These are phyloP conservation scores for Boletus sp. DNA, from an alignment of 1,284 basidiomycete genomes.

Conservation along the genomic window DNA sequence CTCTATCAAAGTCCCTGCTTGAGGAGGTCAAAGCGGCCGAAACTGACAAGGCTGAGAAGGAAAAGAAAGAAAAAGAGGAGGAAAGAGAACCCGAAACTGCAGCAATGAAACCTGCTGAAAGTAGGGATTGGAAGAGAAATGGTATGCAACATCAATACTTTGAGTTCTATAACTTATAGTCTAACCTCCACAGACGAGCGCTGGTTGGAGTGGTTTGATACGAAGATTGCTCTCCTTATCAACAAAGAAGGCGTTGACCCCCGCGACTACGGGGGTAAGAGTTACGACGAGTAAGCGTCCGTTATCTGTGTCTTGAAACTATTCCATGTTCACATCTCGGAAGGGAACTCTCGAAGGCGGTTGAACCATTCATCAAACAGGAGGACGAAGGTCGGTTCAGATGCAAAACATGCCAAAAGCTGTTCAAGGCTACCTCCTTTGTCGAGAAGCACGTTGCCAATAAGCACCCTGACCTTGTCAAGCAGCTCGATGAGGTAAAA, in stretches of 20 bases:
- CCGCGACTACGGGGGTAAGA: slow-evolving; percentile 83
- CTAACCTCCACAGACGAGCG: slow-evolving; percentile 60
- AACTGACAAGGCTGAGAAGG: slow-evolving; percentile 40
- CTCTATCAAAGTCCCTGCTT: slow-evolving; percentile 52
- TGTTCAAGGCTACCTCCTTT: slow-evolving; percentile 93
- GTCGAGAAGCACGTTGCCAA: slow-evolving; percentile 92
- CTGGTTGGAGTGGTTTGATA: slow-evolving; percentile 84
- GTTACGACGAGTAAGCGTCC: slow-evolving; percentile 75
- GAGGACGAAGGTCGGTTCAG: slow-evolving; percentile 94
- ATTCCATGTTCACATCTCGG: slow-evolving; percentile 11
- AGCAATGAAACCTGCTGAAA: slow-evolving; percentile 33
- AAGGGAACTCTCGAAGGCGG: slow-evolving; percentile 77
- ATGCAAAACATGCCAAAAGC: slow-evolving; percentile 90
- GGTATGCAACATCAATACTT: slow-evolving; percentile 39
- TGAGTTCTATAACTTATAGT: slow-evolving; percentile 17
- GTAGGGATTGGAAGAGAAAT: slow-evolving; percentile 65
- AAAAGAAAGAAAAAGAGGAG: slow-evolving; percentile 36
- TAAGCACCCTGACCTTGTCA: slow-evolving; percentile 81
- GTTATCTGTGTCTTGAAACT: slow-evolving; percentile 10
- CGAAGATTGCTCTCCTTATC: slow-evolving; percentile 75
- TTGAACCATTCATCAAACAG: slow-evolving; percentile 80
- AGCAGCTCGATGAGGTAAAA: slow-evolving; percentile 69
- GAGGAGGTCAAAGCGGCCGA: slow-evolving; percentile 53
- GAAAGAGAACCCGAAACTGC: slow-evolving; percentile 30
- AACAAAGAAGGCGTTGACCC: slow-evolving; percentile 77